Conservation (phyloP, 2,329 filamentous ascomycete species). For the Zymoseptoria brevis region DNA sequence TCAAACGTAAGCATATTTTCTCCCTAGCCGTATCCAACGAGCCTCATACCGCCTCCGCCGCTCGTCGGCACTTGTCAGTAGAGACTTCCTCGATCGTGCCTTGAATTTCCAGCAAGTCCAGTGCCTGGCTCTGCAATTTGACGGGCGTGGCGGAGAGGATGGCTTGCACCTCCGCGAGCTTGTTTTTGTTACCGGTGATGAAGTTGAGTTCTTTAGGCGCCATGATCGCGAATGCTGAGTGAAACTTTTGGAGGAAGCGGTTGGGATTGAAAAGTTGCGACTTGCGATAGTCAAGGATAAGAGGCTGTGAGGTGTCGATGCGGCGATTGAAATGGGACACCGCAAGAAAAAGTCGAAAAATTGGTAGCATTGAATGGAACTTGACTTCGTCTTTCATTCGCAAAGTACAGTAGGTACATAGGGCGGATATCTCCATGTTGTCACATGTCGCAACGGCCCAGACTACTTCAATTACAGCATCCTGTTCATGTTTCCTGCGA, state of each 20-base stretch:
- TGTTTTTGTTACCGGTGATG: conserved; percentile 94
- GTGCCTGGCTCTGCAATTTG: conserved; percentile 60
- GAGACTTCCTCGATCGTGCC: conserved; percentile 89
- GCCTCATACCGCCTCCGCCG: conserved; percentile 61
- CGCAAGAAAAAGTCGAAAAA: not conserved
- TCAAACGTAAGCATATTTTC: not conserved
- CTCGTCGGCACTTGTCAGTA: conserved; percentile 73
- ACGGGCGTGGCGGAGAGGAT: conserved; percentile 68
- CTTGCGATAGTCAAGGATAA: not conserved
- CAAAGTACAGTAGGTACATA: not conserved
- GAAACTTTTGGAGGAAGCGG: not conserved
- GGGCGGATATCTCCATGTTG: not conserved
- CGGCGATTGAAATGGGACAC: not conserved
- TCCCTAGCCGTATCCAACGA: not conserved
- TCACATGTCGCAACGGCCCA: not conserved
- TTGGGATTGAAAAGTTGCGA: not conserved
- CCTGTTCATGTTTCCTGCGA: not conserved
- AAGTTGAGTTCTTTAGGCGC: conserved; percentile 62
- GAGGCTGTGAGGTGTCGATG: not conserved
- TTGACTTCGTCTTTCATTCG: not conserved
- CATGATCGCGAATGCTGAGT: conserved; percentile 11
- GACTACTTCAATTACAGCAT: not conserved
- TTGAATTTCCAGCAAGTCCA: conserved; percentile 86
- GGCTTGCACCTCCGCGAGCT: conserved; percentile 78
- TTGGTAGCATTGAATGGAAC: not conserved